A percentile compares a stretch with the other conserved stretches of the same genome.
Conservation (phyloP, 345 rosid genomes). For the Salix koriyanagi region DNA sequence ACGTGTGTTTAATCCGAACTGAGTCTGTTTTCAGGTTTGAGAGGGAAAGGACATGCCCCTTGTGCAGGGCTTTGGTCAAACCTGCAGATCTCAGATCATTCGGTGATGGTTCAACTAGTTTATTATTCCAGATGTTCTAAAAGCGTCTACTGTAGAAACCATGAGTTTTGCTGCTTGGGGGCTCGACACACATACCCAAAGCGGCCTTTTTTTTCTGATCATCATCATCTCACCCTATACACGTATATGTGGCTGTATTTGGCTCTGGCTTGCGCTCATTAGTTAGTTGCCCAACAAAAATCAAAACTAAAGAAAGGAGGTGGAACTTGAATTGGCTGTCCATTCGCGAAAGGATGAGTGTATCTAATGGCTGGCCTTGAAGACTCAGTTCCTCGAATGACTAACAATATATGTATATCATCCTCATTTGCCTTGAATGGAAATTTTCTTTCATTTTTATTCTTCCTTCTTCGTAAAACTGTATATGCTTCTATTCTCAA, state of each 20-base stretch:
- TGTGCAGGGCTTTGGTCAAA: slow-evolving; percentile 94
- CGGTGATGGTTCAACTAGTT: slow-evolving; percentile 95
- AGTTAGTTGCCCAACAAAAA: background rate
- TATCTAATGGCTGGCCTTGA: slow-evolving; percentile 7
- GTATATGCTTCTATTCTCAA: background rate
- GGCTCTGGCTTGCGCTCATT: slow-evolving; percentile 4
- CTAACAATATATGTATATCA: background rate
- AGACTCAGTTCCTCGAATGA: slow-evolving; percentile 1
- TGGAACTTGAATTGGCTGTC: slow-evolving; percentile 5
- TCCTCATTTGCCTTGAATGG: slow-evolving; percentile 14
- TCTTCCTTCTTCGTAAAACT: background rate
- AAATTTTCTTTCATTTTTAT: background rate
- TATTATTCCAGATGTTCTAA: slow-evolving; percentile 90
- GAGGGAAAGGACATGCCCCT: slow-evolving; percentile 95
- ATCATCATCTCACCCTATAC: background rate
- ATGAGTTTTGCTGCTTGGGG: slow-evolving; percentile 4
- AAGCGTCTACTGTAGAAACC: slow-evolving; percentile 7
- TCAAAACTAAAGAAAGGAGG: background rate
- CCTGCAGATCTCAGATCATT: slow-evolving; percentile 89
- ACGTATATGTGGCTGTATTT: slow-evolving; percentile 4
- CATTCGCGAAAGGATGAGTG: slow-evolving; percentile 5
- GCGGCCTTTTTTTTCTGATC: background rate
- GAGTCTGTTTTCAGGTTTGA: slow-evolving; percentile 70
- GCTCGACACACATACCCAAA: background rate
- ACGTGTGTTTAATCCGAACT: too few species aligned